Evolutionary conservation across 495 filamentous ascomycete species (phyloP).

Genomic region (Hypomontagnella monticulosa): DNA sequence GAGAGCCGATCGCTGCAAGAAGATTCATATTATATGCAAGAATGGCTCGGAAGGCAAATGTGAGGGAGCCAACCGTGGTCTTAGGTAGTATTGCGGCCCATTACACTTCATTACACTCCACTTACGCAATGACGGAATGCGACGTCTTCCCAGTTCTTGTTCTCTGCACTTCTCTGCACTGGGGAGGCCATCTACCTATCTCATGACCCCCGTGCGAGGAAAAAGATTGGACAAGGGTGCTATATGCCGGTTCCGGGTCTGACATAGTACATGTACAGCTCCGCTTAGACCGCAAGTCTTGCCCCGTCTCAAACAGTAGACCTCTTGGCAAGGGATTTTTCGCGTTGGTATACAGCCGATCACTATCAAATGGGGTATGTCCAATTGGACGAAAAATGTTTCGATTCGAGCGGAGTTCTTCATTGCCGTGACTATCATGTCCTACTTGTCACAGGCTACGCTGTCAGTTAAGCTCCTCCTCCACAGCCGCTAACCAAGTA

Average conservation of each 20-base stretch:
- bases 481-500: not conserved
- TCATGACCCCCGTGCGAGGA: conserved; percentile 8
- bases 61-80: conserved; percentile 40
- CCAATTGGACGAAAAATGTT: conserved; percentile 35
- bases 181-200: not conserved
- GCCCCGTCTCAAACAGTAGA: conserved; percentile 33
- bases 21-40: conserved; percentile 39
- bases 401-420: conserved; percentile 34
- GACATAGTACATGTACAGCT: not conserved
- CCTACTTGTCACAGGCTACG: conserved; percentile 23
- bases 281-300: conserved; percentile 35
- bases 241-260: conserved; percentile 26
- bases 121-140: conserved; percentile 19
- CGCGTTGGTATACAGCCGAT: conserved; percentile 25
- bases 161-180: conserved; percentile 15
- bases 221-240: conserved; percentile 18
- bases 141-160: conserved; percentile 5
- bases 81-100: conserved; percentile 16
- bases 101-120: conserved; percentile 5
- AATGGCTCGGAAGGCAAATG: conserved; percentile 25
- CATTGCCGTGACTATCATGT: conserved; percentile 34
- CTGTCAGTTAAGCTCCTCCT: conserved; percentile 12
- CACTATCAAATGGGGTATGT: conserved; percentile 28
- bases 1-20: conserved; percentile 37
- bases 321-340: conserved; percentile 29